Conservation (phyloP, 805 yeast genomes). For the Sugiyamaella smithiae region DNA sequence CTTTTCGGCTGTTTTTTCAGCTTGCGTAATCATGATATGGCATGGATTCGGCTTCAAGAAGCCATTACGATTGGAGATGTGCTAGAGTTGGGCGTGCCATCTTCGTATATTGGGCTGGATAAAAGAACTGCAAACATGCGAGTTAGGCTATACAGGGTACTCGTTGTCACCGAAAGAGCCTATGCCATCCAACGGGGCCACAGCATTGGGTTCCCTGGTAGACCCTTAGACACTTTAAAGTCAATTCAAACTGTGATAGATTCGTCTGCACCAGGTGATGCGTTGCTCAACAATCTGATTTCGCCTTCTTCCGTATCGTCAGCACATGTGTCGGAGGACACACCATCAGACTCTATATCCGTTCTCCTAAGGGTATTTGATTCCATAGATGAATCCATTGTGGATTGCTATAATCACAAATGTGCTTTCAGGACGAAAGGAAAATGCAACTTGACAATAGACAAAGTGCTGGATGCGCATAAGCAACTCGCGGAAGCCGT, state of each 20-base stretch:
- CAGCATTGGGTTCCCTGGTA: neutral
- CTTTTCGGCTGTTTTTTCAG: constrained; percentile 7
- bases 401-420: neutral
- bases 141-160: neutral
- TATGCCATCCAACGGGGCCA: constrained; percentile 2
- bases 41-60: constrained; percentile 5
- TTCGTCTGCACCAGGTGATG: neutral
- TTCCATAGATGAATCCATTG: neutral
- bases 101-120: neutral
- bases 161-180: constrained; percentile 1
- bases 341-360: neutral
- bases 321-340: neutral
- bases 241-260: neutral
- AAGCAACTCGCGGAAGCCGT: neutral
- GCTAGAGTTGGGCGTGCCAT: neutral
- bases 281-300: neutral
- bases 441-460: neutral
- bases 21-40: neutral
- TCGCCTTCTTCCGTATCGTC: neutral
- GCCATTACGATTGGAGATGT: constrained; percentile 3
- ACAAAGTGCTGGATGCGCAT: neutral
- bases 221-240: neutral
- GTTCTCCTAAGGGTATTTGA: neutral
- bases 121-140: neutral
- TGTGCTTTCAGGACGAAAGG: neutral